Evolutionary conservation across 2,329 filamentous ascomycete species (phyloP).

Genomic region (Pyrenophora seminiperda): DNA sequence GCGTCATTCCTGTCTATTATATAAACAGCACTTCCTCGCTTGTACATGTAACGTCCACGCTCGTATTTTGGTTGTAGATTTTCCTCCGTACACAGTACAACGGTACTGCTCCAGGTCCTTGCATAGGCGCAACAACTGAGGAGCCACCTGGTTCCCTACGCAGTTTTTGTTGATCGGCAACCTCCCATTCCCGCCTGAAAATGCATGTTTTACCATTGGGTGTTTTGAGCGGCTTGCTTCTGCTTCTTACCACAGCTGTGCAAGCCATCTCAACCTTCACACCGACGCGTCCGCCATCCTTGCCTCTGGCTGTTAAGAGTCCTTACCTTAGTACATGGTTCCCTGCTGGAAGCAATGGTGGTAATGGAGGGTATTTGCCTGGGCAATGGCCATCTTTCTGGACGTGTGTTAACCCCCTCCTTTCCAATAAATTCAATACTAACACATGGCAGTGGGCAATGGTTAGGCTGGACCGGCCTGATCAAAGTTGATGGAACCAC

Average conservation of each 20-base stretch:
- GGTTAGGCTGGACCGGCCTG: slow-evolving; percentile 70
- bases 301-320: slow-evolving; percentile 74
- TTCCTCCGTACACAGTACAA: no score
- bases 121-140: no score
- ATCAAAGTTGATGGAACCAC: slow-evolving; percentile 65
- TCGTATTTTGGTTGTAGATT: no score
- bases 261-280: slow-evolving; percentile 60
- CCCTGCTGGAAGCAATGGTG: slow-evolving; percentile 63
- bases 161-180: no score
- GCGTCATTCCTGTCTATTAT: no score
- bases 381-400: slow-evolving; percentile 73
- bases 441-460: slow-evolving; percentile 54
- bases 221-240: slow-evolving; percentile 25
- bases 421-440: slow-evolving; percentile 50
- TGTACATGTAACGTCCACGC: no score
- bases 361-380: slow-evolving; percentile 69
- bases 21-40: no score
- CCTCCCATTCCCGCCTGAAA: not conserved
- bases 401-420: slow-evolving; percentile 50
- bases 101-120: no score
- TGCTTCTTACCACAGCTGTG: slow-evolving; percentile 21
- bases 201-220: slow-evolving; percentile 30
- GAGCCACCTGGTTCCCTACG: no score
- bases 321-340: slow-evolving; percentile 78
- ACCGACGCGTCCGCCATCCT: slow-evolving; percentile 68